Conservation (phyloP, 2,329 filamentous ascomycete genomes). For the Colletotrichum ledebouriae region DNA sequence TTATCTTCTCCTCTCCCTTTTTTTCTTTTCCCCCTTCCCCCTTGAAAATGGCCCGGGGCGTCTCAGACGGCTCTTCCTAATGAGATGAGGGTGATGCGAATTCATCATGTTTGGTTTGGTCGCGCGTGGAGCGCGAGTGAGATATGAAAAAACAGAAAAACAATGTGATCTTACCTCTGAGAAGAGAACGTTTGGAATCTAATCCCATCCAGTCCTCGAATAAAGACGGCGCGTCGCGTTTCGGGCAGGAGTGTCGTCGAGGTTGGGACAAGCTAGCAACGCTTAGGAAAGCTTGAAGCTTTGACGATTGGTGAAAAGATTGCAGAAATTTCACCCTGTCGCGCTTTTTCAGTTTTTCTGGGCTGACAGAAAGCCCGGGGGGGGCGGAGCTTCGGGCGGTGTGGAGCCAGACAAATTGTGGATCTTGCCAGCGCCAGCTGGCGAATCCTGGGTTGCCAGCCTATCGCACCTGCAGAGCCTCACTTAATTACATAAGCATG, state of each 20-base stretch:
- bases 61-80: constrained; percentile 65
- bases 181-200: too few species aligned
- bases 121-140: background rate
- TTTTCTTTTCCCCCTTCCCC: background rate
- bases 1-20: background rate
- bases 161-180: background rate
- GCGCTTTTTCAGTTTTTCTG: constrained; percentile 5
- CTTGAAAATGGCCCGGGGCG: constrained; percentile 42
- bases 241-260: background rate
- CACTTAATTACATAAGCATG: too few species aligned
- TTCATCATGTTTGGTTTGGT: constrained; percentile 55
- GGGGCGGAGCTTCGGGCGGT: background rate
- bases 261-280: too few species aligned
- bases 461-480: background rate
- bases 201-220: too few species aligned
- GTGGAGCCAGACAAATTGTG: constrained; percentile 8
- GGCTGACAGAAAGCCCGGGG: background rate
- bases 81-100: constrained; percentile 54
- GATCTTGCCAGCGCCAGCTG: background rate
- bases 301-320: background rate
- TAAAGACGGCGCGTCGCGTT: background rate
- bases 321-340: constrained; percentile 5
- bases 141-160: background rate
- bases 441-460: too few species aligned
- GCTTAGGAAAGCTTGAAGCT: background rate